Percentiles rank a stretch among this genome's conserved stretches.
These are phyloP conservation scores for Choanephora cucurbitarum DNA, from an alignment of 371 early-diverging fungal species.

Conservation along the genomic window DNA sequence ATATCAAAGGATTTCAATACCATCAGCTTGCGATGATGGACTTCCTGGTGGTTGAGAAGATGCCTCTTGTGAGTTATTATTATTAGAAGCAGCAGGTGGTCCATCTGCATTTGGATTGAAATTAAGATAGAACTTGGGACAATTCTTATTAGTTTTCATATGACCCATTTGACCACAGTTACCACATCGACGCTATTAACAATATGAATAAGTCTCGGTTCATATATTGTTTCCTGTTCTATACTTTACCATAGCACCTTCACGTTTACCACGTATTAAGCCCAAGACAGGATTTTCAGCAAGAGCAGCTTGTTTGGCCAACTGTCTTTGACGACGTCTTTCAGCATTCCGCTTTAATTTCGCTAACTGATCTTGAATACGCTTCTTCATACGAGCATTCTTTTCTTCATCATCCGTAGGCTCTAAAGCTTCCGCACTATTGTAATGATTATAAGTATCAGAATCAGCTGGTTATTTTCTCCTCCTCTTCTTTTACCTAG, in stretches of 20 bases:
- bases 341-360: conserved; percentile 67
- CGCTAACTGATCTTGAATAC: conserved; percentile 64
- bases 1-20: background rate
- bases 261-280: conserved; percentile 57
- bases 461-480: too few relatives aligned
- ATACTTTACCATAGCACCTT: conserved; percentile 53
- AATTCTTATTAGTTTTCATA: conserved; percentile 87
- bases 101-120: background rate
- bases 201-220: conserved; percentile 1
- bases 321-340: conserved; percentile 54
- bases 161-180: conserved; percentile 87
- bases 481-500: conserved; percentile 28
- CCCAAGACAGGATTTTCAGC: conserved; percentile 58
- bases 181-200: conserved; percentile 68
- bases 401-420: conserved; percentile 65
- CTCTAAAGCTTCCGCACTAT: conserved; percentile 56
- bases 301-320: conserved; percentile 50
- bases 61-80: background rate
- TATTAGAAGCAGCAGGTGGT: background rate
- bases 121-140: conserved; percentile 67
- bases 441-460: background rate
- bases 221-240: background rate
- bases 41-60: background rate
- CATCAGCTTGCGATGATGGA: background rate
- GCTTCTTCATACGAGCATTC: conserved; percentile 63